Evolutionary conservation across 306 rosid genomes (phyloP), one percentile per base, ranked within the genome.

Genomic region (Sesbania bispinosa): DNA sequence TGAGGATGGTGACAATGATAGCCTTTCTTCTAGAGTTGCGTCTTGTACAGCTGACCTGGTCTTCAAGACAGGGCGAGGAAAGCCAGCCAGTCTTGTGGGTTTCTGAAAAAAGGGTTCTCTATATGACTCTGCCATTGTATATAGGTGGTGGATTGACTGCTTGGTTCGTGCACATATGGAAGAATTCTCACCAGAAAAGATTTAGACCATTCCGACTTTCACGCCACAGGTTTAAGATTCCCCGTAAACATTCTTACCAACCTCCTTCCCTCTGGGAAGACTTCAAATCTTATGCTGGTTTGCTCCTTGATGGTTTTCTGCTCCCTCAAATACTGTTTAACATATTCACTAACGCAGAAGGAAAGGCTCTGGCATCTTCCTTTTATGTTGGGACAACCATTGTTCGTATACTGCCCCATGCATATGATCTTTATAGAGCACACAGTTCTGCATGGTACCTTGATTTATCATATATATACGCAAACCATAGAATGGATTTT

Each of bases 401-500:
- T 79, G 85, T 90, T 69, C 94, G 86, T 3, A 84, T 89, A 70
- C 72, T 90, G 59, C 97, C 97, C 67, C 98, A 88, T 85, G 96
- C 94, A 10, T 93, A 90, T 47, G 97, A 93, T 83, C 90, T 93
- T 30, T 90, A 81, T 84, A 77, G 97, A 77, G 87, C 86, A 75
- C 97, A 69, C 69, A 75, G 79, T 50, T 69, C 82, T 55, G 58
- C 87, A 21, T 75, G 85, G 87, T 77, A 78, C 81, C 88, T 90
- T 21, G 87, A 82, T 72, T 74, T 83, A 33, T 81, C 96, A 0
- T 87, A 79, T 63, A 85, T 90, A 47, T 93, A 88, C 62, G 98
- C 97, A 27, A 85, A 77, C 77, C 97, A 87, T 48, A 84, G 68
- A 43, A 80, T 80, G 81, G 97, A 84, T 72, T 87, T 88, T 74